phyloP scores from a whole-genome alignment of 2,329 filamentous ascomycete genomes.

The Arthroderma sp. region DNA sequence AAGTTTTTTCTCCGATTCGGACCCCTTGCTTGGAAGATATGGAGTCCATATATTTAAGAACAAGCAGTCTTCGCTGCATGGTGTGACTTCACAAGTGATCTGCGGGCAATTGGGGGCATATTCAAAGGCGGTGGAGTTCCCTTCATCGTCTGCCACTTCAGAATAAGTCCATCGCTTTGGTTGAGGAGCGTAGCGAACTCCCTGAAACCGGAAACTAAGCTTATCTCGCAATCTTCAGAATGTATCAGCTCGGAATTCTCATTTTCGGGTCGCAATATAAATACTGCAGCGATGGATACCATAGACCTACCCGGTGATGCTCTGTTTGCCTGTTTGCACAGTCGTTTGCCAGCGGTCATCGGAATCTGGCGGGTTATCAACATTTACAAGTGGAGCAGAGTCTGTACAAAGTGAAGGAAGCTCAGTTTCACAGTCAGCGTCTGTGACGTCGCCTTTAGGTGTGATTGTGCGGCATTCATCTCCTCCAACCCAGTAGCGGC shows the following conservation, averaged over 20 bases:
- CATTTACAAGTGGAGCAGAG: not conserved
- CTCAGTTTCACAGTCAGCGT: not conserved
- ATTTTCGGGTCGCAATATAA: not conserved
- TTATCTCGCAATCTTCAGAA: not conserved
- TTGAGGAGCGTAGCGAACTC: not conserved
- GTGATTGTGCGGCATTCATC: not conserved
- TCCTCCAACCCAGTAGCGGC: not conserved
- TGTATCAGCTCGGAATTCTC: not conserved
- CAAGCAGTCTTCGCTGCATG: constrained; percentile 5
- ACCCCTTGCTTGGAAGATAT: not conserved
- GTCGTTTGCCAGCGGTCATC: not conserved
- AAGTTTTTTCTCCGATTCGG: not conserved
- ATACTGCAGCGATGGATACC: not conserved
- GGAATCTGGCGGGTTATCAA: not conserved
- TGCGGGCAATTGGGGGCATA: not conserved
- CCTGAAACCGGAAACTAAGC: not conserved
- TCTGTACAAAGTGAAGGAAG: not conserved
- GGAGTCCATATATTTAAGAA: constrained; percentile 5
- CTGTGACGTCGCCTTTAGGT: not conserved
- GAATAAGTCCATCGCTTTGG: not conserved
- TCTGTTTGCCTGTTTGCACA: not conserved
- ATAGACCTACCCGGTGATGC: not conserved
- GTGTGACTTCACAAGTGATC: constrained; percentile 1
- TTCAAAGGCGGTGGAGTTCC: not conserved
- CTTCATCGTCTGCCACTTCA: not conserved